Evolutionary conservation across 306 rosid species (phyloP).

Genomic region (Begonia loranthoides): DNA sequence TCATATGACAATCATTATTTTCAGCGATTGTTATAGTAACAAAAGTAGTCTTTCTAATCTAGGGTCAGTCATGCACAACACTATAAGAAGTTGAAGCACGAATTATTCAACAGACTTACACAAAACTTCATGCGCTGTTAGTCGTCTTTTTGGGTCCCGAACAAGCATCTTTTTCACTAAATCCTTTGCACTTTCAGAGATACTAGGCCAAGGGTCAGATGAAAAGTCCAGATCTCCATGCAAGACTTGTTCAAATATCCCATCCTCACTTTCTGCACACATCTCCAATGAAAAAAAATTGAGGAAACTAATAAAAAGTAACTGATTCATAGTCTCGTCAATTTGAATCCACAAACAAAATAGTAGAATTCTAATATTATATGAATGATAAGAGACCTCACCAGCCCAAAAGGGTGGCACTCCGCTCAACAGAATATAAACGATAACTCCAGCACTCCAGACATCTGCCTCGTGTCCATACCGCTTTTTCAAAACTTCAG

Average conservation of each 20-base stretch:
- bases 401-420: conserved; percentile 99
- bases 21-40: too few relatives aligned
- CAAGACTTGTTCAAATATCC: conserved; percentile 88
- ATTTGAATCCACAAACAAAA: background rate
- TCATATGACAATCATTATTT: too few relatives aligned
- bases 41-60: too few relatives aligned
- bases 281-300: conserved; percentile 6
- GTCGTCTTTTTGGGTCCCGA: conserved; percentile 75
- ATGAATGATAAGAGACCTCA: conserved; percentile 21
- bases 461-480: conserved; percentile 98
- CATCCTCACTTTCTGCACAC: conserved; percentile 62
- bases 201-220: conserved; percentile 91
- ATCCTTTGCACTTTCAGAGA: conserved; percentile 94
- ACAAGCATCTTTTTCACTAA: conserved; percentile 88
- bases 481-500: conserved; percentile 79
- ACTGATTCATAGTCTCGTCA: too few relatives aligned
- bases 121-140: conserved; percentile 82
- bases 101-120: conserved; percentile 29
- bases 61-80: background rate
- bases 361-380: conserved; percentile 2
- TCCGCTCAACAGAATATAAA: conserved; percentile 93
- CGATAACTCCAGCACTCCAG: conserved; percentile 98
- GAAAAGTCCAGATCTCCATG: conserved; percentile 80
- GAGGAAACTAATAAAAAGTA: background rate
- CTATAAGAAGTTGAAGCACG: conserved; percentile 5